Percentiles rank a stretch among this genome's conserved stretches.
Conservation (phyloP, 148 eudicot genomes). For the Camellia japonica region DNA sequence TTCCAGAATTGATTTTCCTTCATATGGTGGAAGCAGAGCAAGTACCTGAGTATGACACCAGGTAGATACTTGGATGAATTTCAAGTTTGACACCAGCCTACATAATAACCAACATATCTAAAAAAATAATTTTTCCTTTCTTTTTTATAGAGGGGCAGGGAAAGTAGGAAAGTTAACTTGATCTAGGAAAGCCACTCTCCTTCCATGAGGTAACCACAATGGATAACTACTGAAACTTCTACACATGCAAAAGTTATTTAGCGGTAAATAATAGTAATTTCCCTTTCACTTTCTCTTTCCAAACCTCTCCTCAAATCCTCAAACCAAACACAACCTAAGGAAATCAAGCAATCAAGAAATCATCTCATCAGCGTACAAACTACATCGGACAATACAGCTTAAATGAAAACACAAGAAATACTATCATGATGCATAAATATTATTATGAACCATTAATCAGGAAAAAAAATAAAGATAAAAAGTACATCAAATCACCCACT, state of each 20-base stretch:
- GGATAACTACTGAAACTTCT: background rate
- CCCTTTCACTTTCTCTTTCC: no score
- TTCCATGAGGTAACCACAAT: background rate
- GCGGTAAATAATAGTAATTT: background rate
- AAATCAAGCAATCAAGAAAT: background rate
- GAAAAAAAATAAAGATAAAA: background rate
- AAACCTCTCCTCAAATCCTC: no score
- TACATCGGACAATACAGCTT: background rate
- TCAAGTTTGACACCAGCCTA: background rate
- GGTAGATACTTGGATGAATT: background rate
- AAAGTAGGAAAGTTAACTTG: background rate
- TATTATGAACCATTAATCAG: background rate
- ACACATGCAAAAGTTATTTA: background rate
- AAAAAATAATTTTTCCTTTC: background rate
- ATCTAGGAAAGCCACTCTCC: background rate
- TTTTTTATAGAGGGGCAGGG: background rate
- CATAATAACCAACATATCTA: background rate
- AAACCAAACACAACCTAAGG: no score
- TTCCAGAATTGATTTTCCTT: slow-evolving; percentile 85
- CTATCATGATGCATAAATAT: no score
- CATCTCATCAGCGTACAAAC: background rate
- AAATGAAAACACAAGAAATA: background rate
- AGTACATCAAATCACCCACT: background rate
- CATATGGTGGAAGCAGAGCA: slow-evolving; percentile 78
- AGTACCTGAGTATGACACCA: slow-evolving; percentile 48